Base-by-base conservation (phyloP, 805 yeast genomes). In the Wickerhamomyces bovis region DNA sequence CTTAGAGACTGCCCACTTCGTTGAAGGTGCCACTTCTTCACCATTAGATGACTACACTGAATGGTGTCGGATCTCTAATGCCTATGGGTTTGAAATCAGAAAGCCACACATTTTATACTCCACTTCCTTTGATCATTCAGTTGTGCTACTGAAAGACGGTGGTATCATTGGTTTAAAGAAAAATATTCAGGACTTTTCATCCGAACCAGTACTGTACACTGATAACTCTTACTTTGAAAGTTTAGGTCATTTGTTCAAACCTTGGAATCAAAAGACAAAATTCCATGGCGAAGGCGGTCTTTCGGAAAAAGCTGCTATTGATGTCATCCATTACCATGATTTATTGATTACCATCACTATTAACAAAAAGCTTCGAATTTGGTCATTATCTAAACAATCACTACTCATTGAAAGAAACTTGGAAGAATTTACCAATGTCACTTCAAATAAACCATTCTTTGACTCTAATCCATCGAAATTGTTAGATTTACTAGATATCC, bases 91-190 rank as follows among this genome's bases (percentile, higher is more conserved):
- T 53, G 78, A 76, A 28, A 59, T 77, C 6, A 71, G 85, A 55
- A 63, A 65, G 21, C 89, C 92, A 2, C 76, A 77, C 39, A 63
- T 72, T 19, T 55, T 85, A 50, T 67, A 71, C 43, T 62, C 83
- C 1, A 63, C 81, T 15, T 72, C 77, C 28, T 51, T 66, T 0
- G 55, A 59, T 3, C 71, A 74, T 40, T 58, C 80, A 9, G 60
- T 89, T 3, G 78, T 84, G 0, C 71, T 88, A 5, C 68, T 89
- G 42, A 72, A 73, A 39, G 95, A 90, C 65, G 97, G 97, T 22
- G 88, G 90, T 1, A 61, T 89, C 38, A 65, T 88, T 43, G 81
- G 80, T 40, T 68, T 85, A 47, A 57, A 57, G 25, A 63, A 60
- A 51, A 48, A 43, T 33, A 50, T 18, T 45, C 35, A 36, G n/a